Evolutionary conservation across 805 yeast species (phyloP).

Genomic region (Candida ipomoeae): DNA sequence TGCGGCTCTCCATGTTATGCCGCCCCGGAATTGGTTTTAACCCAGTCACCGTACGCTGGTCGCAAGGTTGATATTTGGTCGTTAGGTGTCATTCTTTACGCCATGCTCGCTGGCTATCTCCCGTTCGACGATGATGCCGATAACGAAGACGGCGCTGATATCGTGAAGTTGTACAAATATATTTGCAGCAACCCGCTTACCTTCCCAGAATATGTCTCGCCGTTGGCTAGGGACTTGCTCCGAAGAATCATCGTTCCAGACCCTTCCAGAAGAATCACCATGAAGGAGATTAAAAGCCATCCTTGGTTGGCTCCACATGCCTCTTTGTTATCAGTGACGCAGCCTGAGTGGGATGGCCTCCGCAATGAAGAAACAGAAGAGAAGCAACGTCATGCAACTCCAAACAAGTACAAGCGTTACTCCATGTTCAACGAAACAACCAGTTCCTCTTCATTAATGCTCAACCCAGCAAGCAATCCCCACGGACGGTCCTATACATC

Average conservation of each 20-base stretch:
- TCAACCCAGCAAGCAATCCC: conserved; percentile 22
- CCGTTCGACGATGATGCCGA: conserved; percentile 98
- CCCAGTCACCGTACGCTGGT: conserved; percentile 84
- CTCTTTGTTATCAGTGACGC: conserved; percentile 76
- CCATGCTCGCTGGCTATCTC: conserved; percentile 94
- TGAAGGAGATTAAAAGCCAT: conserved; percentile 72
- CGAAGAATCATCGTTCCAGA: conserved; percentile 81
- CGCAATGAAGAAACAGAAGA: conserved; percentile 29
- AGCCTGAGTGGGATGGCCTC: conserved; percentile 82
- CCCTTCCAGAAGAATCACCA: conserved; percentile 68
- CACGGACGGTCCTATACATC: conserved; percentile 36
- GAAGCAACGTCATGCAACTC: conserved; percentile 8
- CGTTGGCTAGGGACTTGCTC: conserved; percentile 85
- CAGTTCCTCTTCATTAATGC: conserved; percentile 32
- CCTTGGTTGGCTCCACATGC: conserved; percentile 87
- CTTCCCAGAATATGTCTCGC: conserved; percentile 89
- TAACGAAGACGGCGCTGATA: conserved; percentile 94
- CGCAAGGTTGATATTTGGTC: conserved; percentile 97
- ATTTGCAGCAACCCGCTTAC: conserved; percentile 89
- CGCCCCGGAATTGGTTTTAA: conserved; percentile 93
- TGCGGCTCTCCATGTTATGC: conserved; percentile 99
- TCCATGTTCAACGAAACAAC: conserved; percentile 43
- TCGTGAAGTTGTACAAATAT: conserved; percentile 83
- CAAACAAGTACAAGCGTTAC: conserved; percentile 37
- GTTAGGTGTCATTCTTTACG: conserved; percentile 90